phyloP scores from a whole-genome alignment of 2,329 filamentous ascomycete genomes.

The Botrytis hyacinthi region DNA sequence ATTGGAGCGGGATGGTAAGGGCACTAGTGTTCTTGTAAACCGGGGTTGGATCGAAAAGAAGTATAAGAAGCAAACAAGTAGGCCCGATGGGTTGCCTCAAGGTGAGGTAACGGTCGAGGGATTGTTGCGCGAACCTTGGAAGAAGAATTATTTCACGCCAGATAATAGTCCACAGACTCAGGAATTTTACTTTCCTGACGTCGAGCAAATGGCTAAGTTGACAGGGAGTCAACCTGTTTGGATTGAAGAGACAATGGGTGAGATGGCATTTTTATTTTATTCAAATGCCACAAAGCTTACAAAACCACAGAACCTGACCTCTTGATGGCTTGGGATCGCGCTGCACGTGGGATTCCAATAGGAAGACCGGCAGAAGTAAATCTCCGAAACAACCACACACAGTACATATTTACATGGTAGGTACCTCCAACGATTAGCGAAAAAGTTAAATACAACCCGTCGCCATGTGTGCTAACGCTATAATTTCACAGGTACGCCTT shows the following conservation, averaged over 20 bases:
- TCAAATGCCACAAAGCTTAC: neutral
- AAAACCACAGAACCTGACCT: conserved; percentile 67
- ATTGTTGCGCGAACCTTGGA: conserved; percentile 82
- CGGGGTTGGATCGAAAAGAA: conserved; percentile 88
- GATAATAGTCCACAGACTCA: conserved; percentile 79
- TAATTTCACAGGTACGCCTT: conserved; percentile 70
- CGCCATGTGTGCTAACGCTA: neutral
- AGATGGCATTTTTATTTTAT: conserved; percentile 32
- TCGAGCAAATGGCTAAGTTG: conserved; percentile 82
- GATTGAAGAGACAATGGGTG: conserved; percentile 95
- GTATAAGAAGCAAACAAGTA: conserved; percentile 59
- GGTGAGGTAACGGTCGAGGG: conserved; percentile 80
- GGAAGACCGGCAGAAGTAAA: conserved; percentile 87
- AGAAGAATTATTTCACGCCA: conserved; percentile 97
- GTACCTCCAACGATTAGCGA: conserved; percentile 37
- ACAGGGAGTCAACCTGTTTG: conserved; percentile 85
- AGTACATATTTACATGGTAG: conserved; percentile 99
- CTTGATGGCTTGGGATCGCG: conserved; percentile 70
- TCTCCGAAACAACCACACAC: conserved; percentile 91
- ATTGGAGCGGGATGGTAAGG: conserved; percentile 65
- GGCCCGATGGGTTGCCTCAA: conserved; percentile 62
- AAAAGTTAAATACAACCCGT: neutral
- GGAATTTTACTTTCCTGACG: conserved; percentile 94
- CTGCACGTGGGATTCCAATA: conserved; percentile 81
- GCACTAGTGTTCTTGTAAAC: conserved; percentile 78